phyloP scores from a whole-genome alignment of 495 filamentous ascomycete genomes.

The Parathielavia appendiculata region DNA sequence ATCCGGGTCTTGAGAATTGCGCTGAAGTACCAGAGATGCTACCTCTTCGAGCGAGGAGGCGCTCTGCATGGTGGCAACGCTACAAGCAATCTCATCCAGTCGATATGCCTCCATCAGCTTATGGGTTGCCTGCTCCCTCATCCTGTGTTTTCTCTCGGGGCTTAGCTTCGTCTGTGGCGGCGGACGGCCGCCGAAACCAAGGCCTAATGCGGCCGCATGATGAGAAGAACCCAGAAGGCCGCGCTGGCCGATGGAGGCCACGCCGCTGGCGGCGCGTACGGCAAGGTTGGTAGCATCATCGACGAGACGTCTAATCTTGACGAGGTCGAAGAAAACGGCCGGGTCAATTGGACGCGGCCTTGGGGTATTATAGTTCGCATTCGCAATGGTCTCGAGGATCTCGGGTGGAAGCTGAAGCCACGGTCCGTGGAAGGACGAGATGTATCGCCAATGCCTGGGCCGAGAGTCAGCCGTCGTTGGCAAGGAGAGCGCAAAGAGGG shows the following conservation, averaged over 20 bases:
- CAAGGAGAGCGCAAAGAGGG: neutral
- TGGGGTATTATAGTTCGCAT: constrained; percentile 70
- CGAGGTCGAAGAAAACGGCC: constrained; percentile 73
- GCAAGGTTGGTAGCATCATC: constrained; percentile 72
- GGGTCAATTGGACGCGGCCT: constrained; percentile 73
- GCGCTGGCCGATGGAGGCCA: constrained; percentile 57
- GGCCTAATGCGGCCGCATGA: constrained; percentile 53
- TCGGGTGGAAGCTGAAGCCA: constrained; percentile 84
- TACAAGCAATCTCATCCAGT: constrained; percentile 73
- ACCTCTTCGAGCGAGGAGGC: constrained; percentile 75
- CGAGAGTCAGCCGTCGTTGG: neutral
- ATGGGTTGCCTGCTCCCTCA: constrained; percentile 70
- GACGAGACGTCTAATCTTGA: constrained; percentile 71
- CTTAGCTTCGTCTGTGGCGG: constrained; percentile 62
- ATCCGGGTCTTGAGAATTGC: constrained; percentile 57
- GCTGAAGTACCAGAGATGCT: constrained; percentile 63
- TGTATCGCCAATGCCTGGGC: constrained; percentile 72
- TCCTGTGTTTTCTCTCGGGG: constrained; percentile 64
- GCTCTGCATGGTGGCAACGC: constrained; percentile 76
- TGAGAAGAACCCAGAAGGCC: constrained; percentile 50
- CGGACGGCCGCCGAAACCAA: constrained; percentile 52
- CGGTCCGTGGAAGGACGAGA: constrained; percentile 76
- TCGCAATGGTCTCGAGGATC: constrained; percentile 69
- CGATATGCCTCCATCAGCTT: constrained; percentile 70
- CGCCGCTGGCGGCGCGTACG: constrained; percentile 67